phyloP scores from a whole-genome alignment of 495 filamentous ascomycete genomes.

The Aspergillus biplanus region DNA sequence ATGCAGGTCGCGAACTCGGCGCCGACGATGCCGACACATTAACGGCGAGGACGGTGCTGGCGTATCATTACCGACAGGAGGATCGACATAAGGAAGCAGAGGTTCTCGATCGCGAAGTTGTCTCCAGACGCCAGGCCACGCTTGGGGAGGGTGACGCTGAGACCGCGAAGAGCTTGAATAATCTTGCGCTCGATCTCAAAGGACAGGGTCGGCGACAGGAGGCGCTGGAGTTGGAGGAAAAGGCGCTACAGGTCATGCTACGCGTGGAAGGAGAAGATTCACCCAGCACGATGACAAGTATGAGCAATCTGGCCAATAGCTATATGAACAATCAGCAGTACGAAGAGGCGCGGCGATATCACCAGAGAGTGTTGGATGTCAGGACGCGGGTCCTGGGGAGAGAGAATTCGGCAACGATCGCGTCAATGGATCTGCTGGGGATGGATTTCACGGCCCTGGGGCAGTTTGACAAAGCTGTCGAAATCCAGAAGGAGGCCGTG shows the following conservation, averaged over 20 bases:
- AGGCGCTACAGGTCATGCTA: not conserved
- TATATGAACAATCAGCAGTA: not conserved
- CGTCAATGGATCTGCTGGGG: slow-evolving; percentile 6
- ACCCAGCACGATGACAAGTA: not conserved
- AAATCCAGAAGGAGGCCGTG: slow-evolving; percentile 1
- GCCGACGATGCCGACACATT: not conserved
- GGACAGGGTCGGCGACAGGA: not conserved
- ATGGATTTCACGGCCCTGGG: slow-evolving; percentile 1
- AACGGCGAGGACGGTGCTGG: not conserved
- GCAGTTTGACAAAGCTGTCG: not conserved
- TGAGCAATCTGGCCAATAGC: slow-evolving; percentile 13
- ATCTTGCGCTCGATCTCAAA: slow-evolving; percentile 11
- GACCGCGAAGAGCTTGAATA: slow-evolving; percentile 3
- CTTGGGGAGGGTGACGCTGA: not conserved
- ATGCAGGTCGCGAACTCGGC: not conserved
- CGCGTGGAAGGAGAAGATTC: not conserved
- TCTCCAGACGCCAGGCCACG: not conserved
- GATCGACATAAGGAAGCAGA: not conserved
- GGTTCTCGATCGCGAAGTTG: slow-evolving; percentile 1
- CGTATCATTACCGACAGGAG: not conserved
- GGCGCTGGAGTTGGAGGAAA: not conserved
- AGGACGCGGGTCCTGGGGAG: not conserved
- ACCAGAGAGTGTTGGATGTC: not conserved
- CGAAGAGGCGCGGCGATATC: slow-evolving; percentile 2
- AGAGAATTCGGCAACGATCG: slow-evolving; percentile 2